Evolutionary conservation across 345 rosid species (phyloP).

Genomic region (Eucalyptus urophylla): DNA sequence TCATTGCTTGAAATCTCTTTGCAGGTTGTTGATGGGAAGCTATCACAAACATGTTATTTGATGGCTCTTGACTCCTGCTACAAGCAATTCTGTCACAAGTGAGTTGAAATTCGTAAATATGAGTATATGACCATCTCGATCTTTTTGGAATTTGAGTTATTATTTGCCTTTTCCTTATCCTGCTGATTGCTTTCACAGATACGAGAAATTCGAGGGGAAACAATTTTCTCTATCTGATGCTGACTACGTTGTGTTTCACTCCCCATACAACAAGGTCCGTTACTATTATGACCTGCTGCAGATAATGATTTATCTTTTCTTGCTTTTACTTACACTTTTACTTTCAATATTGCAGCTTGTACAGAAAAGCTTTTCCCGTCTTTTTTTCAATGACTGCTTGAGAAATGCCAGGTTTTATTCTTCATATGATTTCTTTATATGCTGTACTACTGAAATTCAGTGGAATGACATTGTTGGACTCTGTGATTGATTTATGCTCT

Average conservation of each 20-base stretch:
- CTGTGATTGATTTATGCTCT: background rate
- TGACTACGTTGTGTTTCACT: conserved; percentile 82
- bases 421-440: background rate
- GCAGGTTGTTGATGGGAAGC: conserved; percentile 99
- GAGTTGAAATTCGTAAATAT: background rate
- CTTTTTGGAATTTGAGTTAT: background rate
- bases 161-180: background rate
- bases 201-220: conserved; percentile 74
- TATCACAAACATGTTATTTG: conserved; percentile 97
- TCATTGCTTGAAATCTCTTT: background rate
- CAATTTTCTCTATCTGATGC: conserved; percentile 75
- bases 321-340: background rate
- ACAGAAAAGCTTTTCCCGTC: conserved; percentile 96
- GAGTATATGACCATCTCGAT: background rate
- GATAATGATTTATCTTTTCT: background rate
- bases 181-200: conserved; percentile 26
- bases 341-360: conserved; percentile 67
- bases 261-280: conserved; percentile 94
- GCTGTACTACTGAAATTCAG: background rate
- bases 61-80: conserved; percentile 97
- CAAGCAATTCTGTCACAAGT: conserved; percentile 77
- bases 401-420: conserved; percentile 72
- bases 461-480: background rate
- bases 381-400: conserved; percentile 68
- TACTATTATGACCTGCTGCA: background rate